Evolutionary conservation across 768 basidiomycete species (phyloP), one percentile per base, ranked within the genome.

Genomic region (Pleurotus djamor): DNA sequence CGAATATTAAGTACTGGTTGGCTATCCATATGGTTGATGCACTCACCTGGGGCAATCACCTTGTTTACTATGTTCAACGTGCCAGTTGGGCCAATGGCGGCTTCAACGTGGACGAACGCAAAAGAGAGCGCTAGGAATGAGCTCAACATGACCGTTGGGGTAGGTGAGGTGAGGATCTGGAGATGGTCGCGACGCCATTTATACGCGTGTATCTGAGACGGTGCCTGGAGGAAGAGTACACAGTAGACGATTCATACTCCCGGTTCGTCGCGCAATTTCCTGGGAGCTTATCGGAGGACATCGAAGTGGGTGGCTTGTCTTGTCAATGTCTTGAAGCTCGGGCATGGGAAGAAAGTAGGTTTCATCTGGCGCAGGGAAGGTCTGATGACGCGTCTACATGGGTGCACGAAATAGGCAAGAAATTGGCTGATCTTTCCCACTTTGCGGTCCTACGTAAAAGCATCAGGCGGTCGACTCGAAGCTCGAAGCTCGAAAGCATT

Each of bases 21-120:
- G 3, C 21, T 3, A 3, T 28, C 21, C 2, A 34, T 3, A 9
- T 32, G 50, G 14, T 13, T 3, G 17, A 12, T 35, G 33, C 8
- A 36, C 62, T 60, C 36, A 57, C 67, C 68, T 38, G 67, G 68
- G 2, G 68, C 59, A 52, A 69, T 62, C n/a, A 63, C 52, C 17
- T 63, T 59, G 33, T 69, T 69, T 12, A 61, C 61, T 16, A 69
- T 59, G n/a, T 54, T 61, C 43, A 69, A 58, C 4, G 56, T 57
- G 33, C 62, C 60, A 3, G 48, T 47, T 12, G 66, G 62, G 21
- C 62, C 60, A 32, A 61, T 59, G 5, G 63, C 62, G 4, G 63
- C 60, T 5, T 43, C 57, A 57, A 49, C 50, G 16, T 14, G 3
- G 69, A 65, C 28, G 59, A 62, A 2, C 48, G 45, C 45, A 7